Evolutionary conservation across 2,329 filamentous ascomycete genomes (phyloP).

Genomic region (Diaporthe amygdali): DNA sequence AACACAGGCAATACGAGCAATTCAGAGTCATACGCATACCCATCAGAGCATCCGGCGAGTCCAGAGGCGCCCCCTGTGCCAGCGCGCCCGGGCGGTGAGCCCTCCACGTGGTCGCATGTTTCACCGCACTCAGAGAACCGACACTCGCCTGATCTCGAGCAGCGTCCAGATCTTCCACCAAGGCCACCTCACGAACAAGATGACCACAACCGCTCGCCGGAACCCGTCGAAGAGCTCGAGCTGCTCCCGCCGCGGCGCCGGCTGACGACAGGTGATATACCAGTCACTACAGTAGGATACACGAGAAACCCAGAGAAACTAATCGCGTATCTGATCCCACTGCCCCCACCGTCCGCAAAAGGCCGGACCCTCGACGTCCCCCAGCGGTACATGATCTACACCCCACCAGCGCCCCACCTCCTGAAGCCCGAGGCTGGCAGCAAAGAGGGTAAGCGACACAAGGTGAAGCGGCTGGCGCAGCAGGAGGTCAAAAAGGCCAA

Average conservation of each 20-base stretch:
- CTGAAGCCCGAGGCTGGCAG: background rate
- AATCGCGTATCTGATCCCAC: constrained; percentile 13
- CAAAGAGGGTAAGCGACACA: constrained; percentile 17
- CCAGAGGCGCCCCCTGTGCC: background rate
- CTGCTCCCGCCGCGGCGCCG: constrained; percentile 10
- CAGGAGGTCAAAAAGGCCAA: constrained; percentile 8
- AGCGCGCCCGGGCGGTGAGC: background rate
- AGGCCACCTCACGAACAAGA: background rate
- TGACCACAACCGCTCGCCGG: background rate
- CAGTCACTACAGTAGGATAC: background rate
- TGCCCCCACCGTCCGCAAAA: background rate
- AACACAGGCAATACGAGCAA: background rate
- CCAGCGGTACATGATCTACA: constrained; percentile 19
- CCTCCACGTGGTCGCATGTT: background rate
- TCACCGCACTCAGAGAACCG: background rate
- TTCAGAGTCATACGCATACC: background rate
- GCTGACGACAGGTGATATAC: constrained; percentile 14
- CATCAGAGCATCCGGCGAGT: background rate
- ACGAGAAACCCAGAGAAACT: background rate
- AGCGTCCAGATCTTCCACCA: background rate
- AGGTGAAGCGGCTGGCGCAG: background rate
- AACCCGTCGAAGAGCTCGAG: background rate
- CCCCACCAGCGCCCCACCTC: constrained; percentile 11
- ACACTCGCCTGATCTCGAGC: background rate
- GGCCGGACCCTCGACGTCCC: background rate